Evolutionary conservation across 768 basidiomycete genomes (phyloP).

Genomic region (Gyrodon lividus): DNA sequence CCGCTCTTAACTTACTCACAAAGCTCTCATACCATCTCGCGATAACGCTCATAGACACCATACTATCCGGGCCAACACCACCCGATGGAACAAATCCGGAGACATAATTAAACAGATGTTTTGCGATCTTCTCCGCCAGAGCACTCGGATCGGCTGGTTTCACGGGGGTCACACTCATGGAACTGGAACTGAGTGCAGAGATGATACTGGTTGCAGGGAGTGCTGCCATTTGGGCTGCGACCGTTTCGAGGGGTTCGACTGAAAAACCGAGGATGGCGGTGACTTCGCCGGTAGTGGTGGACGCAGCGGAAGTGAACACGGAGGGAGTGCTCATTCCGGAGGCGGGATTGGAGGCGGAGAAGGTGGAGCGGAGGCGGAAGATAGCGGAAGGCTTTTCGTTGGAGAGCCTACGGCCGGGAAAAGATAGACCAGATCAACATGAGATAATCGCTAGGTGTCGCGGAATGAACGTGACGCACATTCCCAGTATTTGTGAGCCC

Average conservation of each 20-base stretch:
- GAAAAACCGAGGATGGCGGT: conserved; percentile 78
- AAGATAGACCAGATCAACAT: not conserved
- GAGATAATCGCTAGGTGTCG: not conserved
- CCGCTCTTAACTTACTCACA: conserved; percentile 53
- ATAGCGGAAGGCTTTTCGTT: conserved; percentile 90
- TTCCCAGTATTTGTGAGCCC: conserved; percentile 83
- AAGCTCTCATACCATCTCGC: conserved; percentile 74
- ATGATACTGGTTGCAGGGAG: conserved; percentile 37
- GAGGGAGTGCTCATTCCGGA: conserved; percentile 32
- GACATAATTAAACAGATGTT: conserved; percentile 74
- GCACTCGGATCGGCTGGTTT: conserved; percentile 43
- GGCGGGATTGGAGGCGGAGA: conserved; percentile 33
- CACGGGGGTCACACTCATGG: conserved; percentile 16
- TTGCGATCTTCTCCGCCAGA: conserved; percentile 68
- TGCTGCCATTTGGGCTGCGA: conserved; percentile 55
- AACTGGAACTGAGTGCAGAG: conserved; percentile 16
- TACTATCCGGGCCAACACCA: conserved; percentile 46
- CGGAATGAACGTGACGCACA: conserved; percentile 45
- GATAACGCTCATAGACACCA: conserved; percentile 62
- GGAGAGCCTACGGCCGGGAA: conserved; percentile 57
- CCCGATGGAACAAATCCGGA: conserved; percentile 57
- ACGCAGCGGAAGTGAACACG: conserved; percentile 30
- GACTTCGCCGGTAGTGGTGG: conserved; percentile 43
- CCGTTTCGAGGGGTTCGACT: conserved; percentile 68
- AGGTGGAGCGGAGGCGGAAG: conserved; percentile 74